Evolutionary conservation across 345 rosid species (phyloP).

Genomic region (Eucalyptus tenuipes): DNA sequence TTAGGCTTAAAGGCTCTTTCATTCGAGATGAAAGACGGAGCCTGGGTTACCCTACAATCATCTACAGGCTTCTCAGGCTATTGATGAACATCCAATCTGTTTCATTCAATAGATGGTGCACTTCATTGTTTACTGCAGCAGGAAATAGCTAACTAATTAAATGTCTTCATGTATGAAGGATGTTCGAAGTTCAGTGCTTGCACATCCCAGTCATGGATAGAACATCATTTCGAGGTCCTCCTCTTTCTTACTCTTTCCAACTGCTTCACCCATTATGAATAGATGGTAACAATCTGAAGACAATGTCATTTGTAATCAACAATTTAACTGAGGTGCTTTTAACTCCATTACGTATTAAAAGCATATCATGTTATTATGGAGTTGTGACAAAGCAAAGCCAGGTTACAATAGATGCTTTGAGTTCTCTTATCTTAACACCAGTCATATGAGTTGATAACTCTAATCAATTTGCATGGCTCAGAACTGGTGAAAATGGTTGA

Average conservation of each 20-base stretch:
- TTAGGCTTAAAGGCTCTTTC: background rate
- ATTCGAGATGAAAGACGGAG: background rate
- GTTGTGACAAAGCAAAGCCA: background rate
- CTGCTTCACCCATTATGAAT: background rate
- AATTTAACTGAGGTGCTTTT: background rate
- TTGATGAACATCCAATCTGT: background rate
- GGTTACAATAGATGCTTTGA: background rate
- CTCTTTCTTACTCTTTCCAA: background rate
- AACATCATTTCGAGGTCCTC: conserved; percentile 46
- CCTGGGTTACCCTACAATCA: background rate
- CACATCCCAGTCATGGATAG: conserved; percentile 70
- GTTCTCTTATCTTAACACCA: background rate
- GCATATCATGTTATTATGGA: background rate
- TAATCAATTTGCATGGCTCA: conserved; percentile 2
- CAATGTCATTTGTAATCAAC: background rate
- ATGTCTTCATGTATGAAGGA: conserved; percentile 17
- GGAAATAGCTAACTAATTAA: background rate
- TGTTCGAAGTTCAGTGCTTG: conserved; percentile 62
- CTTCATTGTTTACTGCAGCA: background rate
- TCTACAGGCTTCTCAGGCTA: background rate
- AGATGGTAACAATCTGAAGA: background rate
- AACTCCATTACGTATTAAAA: background rate
- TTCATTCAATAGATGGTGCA: background rate
- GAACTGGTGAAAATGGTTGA: conserved; percentile 56
- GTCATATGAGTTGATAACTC: background rate